Conservation (phyloP, 176 grass and related monocot species). For the Zea luxurians region DNA sequence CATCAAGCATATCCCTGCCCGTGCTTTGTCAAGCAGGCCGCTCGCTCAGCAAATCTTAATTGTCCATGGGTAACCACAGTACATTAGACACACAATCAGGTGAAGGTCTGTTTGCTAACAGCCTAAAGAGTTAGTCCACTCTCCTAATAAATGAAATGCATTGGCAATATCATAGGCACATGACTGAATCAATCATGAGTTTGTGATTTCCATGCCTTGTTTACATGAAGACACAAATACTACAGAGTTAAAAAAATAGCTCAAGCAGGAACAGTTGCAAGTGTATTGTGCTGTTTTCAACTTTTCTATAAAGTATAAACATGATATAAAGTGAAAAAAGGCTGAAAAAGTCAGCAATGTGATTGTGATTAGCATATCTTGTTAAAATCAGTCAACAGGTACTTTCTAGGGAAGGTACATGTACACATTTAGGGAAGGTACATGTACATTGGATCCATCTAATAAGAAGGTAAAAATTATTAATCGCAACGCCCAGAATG, state of each 20-base stretch:
- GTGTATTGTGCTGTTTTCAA: background rate
- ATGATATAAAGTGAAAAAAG: background rate
- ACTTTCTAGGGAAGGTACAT: background rate
- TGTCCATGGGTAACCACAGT: background rate
- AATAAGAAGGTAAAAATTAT: background rate
- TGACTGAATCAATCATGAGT: background rate
- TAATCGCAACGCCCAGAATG: background rate
- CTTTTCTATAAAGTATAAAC: background rate
- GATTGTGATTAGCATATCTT: background rate
- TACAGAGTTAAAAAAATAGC: background rate
- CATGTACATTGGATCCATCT: background rate
- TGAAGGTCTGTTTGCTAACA: background rate
- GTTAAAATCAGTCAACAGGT: background rate
- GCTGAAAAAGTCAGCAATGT: background rate
- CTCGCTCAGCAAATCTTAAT: background rate
- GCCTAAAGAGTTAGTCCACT: background rate
- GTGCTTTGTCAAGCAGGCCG: too few relatives aligned
- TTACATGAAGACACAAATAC: background rate
- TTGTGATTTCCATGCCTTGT: background rate
- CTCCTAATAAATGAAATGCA: background rate
- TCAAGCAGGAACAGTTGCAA: background rate
- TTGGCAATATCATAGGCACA: background rate
- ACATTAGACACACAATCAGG: background rate
- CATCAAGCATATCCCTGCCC: too few relatives aligned
- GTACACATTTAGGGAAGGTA: background rate